Evolutionary conservation across 2,329 filamentous ascomycete species (phyloP).

Genomic region (Diaporthe amygdali): DNA sequence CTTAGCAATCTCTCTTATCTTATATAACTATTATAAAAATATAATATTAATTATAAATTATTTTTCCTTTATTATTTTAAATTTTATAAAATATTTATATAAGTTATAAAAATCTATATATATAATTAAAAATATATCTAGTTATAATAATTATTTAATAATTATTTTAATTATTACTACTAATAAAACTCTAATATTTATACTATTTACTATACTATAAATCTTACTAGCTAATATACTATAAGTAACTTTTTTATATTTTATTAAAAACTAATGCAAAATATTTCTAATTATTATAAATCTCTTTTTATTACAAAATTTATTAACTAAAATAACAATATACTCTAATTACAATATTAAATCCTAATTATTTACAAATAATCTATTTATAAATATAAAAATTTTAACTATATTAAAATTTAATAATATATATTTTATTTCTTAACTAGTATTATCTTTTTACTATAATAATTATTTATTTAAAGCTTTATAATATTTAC

Average conservation of each 20-base stretch:
- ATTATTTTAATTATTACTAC: slow-evolving; percentile 2
- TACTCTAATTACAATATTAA: not conserved
- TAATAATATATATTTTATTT: not conserved
- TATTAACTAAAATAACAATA: not conserved
- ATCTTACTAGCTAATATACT: slow-evolving; percentile 26
- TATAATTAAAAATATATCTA: slow-evolving; percentile 21
- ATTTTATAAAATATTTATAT: slow-evolving; percentile 28
- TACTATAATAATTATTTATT: not conserved
- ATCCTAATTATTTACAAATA: not conserved
- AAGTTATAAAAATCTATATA: slow-evolving; percentile 27
- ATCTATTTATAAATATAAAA: not conserved
- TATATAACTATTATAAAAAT: slow-evolving; percentile 27
- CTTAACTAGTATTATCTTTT: not conserved
- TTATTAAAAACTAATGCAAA: slow-evolving; percentile 25
- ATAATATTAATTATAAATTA: slow-evolving; percentile 30
- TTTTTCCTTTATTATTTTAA: slow-evolving; percentile 28
- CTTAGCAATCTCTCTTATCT: slow-evolving; percentile 23
- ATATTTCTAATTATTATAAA: slow-evolving; percentile 25
- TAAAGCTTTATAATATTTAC: not conserved
- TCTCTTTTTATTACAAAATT: not conserved
- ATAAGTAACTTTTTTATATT: slow-evolving; percentile 24
- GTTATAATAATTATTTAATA: not conserved
- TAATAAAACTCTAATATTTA: slow-evolving; percentile 24
- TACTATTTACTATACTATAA: slow-evolving; percentile 23
- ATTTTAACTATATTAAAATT: not conserved